Base-by-base conservation (phyloP, 2,329 filamentous ascomycete species). In the Trichoderma polysporum region DNA sequence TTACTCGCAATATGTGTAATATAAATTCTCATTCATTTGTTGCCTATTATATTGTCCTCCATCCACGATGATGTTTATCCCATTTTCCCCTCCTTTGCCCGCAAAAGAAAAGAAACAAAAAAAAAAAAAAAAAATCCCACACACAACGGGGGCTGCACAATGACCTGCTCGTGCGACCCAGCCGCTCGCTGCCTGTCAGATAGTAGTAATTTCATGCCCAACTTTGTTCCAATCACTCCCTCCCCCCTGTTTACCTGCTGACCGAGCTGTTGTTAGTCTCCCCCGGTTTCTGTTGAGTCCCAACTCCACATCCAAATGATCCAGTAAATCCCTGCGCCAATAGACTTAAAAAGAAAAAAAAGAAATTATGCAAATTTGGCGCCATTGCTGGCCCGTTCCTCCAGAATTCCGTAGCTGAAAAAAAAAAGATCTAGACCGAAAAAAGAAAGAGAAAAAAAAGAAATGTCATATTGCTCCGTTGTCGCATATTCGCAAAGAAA, bases 341-440 rank as follows among this genome's bases (percentile, higher is more conserved):
- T 45, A 17, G 19, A 45, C 12, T 45, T 45, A 4, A 19, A 12
- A 37, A 19, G 33, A 47, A 35, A 41, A 31, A 57, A 39, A 66
- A n/a, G 35, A 47, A 52, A 59, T 35, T 25, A 66, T 66, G 63
- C 63, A 52, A 50, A 57, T 29, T 57, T 65, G 62, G 52, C 29
- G 62, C 62, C 62, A 65, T 65, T 65, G 62, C 62, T 65, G 62
- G 62, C 62, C 50, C 62, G 41, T 65, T 45, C 52, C 62, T 47
- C 50, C 35, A 47, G 37, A 63, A 19, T 19, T 45, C 50, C 60
- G 27, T 53, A 56, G 37, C 49, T 47, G 37, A 63, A 41, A 63
- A 60, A 45, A 19, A 45, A 52, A 66, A 66, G 27, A 41, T 66
- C 53, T 59, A 65, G n/a, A 57, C 22, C 52, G 27, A 49, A 57